Base-by-base conservation (phyloP, 176 grass and related monocot species). In the Thalia dealbata region DNA sequence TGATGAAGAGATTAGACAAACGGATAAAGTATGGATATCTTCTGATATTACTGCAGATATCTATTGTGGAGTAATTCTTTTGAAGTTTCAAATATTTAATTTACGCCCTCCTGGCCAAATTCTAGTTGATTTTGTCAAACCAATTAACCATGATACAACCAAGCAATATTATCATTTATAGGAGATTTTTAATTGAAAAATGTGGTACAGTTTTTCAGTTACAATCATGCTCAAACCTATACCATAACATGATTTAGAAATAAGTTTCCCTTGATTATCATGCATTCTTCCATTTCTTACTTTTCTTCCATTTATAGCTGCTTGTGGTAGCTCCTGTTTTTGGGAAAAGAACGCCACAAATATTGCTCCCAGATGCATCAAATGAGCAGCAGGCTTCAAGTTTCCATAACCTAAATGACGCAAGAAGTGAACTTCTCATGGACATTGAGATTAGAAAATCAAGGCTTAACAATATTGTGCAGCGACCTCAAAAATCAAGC, bases 241-340 rank as follows among this genome's bases (percentile, higher is more conserved):
- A 44, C 3, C 32, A 68, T 41, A 68, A 27, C 15, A 68, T 3
- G 14, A n/a, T 44, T 44, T 8, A 45, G 15, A 13, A n/a, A 19
- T 22, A 43, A 35, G 38, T 68, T 68, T 30, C 38, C n/a, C 35
- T 68, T 44, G 38, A 15, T 68, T 44, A 23, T 9, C n/a, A 44
- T 68, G 13, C 27, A 29, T 70, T 73, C 23, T 72, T 54, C 44
- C 10, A 73, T 26, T 61, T 65, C 51, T 60, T 28, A 54, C 64
- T 78, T 79, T 76, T 27, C 42, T 75, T 77, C 82, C 75, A 60
- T 72, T 67, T 81, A 69, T 81, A 97, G 93, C 80, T 97, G 48
- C 95, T 97, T 63, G 78, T 97, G 75, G 87, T 97, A 77, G 75
- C 89, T 86, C 90, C 90, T 86, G 83, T 84, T 74, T 79, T 19